Evolutionary conservation across 2,329 filamentous ascomycete genomes (phyloP), one percentile per base, ranked within the genome.

Genomic region (Fusarium luffae): DNA sequence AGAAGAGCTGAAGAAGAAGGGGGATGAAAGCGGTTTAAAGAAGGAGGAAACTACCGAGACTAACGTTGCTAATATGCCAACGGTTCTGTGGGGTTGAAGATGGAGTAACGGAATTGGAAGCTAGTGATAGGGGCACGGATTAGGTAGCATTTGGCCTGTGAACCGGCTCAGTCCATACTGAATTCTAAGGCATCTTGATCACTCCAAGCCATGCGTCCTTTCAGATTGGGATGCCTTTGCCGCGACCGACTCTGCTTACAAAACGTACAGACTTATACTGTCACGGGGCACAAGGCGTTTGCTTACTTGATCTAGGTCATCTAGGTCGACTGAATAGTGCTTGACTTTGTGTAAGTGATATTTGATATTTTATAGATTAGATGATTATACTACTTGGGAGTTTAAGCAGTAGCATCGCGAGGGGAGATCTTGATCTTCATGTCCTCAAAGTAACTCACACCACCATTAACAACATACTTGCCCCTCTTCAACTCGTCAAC

Each of bases 361-460:
- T n/a, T n/a, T 37, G 34, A 9, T 37, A 37, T 37, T 37, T 16
- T 37, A 37, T 37, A n/a, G 16, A 37, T n/a, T 37, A n/a, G 16
- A 37, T n/a, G 34, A 5, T 11, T n/a, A 11, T 37, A 2, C 12
- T 12, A 18, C 0, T 10, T n/a, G 10, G 3, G 9, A 16, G 1
- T 7, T 21, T 14, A 54, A 37, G 42, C 48, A 4, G 14, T 7
- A 4, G n/a, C 12, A 2, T 60, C 48, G 6, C 68, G 59, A n/a
- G 32, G 44, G 5, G 67, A 60, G 3, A 70, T 69, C 13, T 10
- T 71, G 0, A 70, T 59, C 16, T 46, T 51, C 68, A 70, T 66
- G 5, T 69, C 44, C 37, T 71, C 64, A 25, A 71, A 70, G 44
- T 71, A 71, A 11, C 68, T 71, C 41, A 70, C 59, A 2, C 68